These are phyloP conservation scores for Trichomonas tenax DNA, from an alignment of 208 protist genomes.

Conservation along the genomic window DNA sequence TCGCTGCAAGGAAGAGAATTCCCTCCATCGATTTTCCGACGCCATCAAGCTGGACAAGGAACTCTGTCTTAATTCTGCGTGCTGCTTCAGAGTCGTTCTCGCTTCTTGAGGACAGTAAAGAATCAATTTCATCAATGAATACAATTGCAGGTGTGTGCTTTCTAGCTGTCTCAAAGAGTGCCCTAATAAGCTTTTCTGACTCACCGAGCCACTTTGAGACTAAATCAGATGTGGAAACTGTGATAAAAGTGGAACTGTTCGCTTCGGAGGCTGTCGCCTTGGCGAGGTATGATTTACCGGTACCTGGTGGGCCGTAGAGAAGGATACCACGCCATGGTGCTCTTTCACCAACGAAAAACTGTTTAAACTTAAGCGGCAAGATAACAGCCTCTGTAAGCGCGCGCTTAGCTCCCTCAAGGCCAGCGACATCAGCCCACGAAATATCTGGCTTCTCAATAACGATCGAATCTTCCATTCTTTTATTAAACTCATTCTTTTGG, in stretches of 20 bases:
- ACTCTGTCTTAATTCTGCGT: slow-evolving; percentile 91
- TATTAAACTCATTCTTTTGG: neutral
- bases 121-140: slow-evolving; percentile 99
- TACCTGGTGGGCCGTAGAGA: slow-evolving; percentile 57
- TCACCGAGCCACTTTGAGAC: slow-evolving; percentile 45
- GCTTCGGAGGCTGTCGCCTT: slow-evolving; percentile 37
- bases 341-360: slow-evolving; percentile 51
- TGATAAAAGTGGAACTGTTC: slow-evolving; percentile 41
- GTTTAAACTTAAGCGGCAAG: slow-evolving; percentile 42
- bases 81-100: slow-evolving; percentile 65
- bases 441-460: slow-evolving; percentile 76
- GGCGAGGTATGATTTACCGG: slow-evolving; percentile 68
- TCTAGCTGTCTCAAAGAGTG: slow-evolving; percentile 37
- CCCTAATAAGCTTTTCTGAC: slow-evolving; percentile 39
- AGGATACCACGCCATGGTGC: slow-evolving; percentile 60
- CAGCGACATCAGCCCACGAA: slow-evolving; percentile 72
- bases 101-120: slow-evolving; percentile 56
- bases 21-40: slow-evolving; percentile 16
- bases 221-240: slow-evolving; percentile 45
- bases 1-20: neutral
- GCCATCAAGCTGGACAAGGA: slow-evolving; percentile 62
- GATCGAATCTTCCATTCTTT: slow-evolving; percentile 46
- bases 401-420: slow-evolving; percentile 74
- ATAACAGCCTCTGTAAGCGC: slow-evolving; percentile 66
- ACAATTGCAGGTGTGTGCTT: slow-evolving; percentile 82